Evolutionary conservation across 306 rosid genomes (phyloP).

Genomic region (Cucumis hystrix): DNA sequence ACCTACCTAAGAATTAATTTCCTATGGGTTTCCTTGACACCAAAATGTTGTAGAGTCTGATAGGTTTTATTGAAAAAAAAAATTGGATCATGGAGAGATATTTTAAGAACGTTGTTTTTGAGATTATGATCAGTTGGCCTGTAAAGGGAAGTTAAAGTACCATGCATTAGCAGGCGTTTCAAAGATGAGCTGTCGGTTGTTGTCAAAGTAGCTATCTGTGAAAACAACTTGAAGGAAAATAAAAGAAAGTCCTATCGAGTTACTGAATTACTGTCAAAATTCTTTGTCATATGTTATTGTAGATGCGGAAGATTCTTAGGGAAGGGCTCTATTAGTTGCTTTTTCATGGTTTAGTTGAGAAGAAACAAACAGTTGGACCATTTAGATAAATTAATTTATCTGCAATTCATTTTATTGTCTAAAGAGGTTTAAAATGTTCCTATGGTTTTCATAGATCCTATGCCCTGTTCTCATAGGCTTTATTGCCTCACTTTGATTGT

Average conservation of each 20-base stretch:
- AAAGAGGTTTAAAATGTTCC: neutral
- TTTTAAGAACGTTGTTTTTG: neutral
- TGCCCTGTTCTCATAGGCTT: neutral
- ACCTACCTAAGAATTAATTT: too few species aligned
- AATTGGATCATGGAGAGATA: neutral
- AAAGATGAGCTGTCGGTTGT: neutral
- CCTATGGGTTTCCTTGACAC: too few species aligned
- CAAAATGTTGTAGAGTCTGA: too few species aligned
- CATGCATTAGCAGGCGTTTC: neutral
- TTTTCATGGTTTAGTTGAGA: neutral
- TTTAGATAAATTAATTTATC: neutral
- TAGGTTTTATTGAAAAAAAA: too few species aligned
- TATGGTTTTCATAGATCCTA: neutral
- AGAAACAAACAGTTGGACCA: neutral
- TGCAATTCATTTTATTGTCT: neutral
- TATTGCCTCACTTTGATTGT: neutral
- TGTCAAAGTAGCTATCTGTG: neutral
- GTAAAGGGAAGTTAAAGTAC: neutral
- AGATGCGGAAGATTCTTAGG: neutral
- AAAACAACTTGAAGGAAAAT: neutral
- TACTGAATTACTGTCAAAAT: neutral
- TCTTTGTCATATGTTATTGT: neutral
- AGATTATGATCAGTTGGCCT: neutral
- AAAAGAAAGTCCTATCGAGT: neutral
- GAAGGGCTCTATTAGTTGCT: neutral